Percentiles rank a stretch among this genome's conserved stretches.
Conservation (phyloP, 2,329 filamentous ascomycete genomes). For the Zymoseptoria passerinii region DNA sequence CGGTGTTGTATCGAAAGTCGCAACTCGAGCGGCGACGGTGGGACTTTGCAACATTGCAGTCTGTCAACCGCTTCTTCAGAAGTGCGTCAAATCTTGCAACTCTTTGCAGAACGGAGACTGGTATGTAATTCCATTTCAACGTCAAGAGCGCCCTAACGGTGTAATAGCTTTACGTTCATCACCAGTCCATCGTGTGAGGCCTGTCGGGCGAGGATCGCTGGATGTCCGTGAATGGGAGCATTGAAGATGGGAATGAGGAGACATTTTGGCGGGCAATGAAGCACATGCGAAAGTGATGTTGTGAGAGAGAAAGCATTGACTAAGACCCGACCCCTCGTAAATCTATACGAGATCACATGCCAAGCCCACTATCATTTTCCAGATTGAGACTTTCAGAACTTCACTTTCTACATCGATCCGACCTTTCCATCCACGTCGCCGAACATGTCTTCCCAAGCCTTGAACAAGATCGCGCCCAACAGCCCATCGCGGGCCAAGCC, state of each 20-base stretch:
- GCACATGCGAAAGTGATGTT: neutral
- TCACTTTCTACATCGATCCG: neutral
- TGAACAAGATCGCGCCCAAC: slow-evolving; percentile 98
- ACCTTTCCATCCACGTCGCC: slow-evolving; percentile 3
- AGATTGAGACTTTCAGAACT: neutral
- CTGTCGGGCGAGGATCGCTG: neutral
- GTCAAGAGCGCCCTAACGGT: neutral
- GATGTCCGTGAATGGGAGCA: neutral
- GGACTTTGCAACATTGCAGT: neutral
- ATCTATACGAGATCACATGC: neutral
- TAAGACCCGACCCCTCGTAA: neutral
- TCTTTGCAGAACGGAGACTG: neutral
- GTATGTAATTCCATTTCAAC: neutral
- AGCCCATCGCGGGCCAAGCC: slow-evolving; percentile 93
- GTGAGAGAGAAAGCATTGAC: neutral
- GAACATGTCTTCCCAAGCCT: slow-evolving; percentile 59
- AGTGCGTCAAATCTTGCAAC: neutral
- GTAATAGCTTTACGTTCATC: neutral
- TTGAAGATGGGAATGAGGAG: neutral
- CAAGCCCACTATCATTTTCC: neutral
- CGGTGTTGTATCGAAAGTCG: neutral
- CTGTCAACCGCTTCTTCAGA: neutral
- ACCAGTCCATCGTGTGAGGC: neutral
- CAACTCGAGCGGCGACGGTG: neutral
- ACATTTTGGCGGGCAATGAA: neutral